Evolutionary conservation across 2,329 filamentous ascomycete species (phyloP).

Genomic region (Alternaria incomplexa): DNA sequence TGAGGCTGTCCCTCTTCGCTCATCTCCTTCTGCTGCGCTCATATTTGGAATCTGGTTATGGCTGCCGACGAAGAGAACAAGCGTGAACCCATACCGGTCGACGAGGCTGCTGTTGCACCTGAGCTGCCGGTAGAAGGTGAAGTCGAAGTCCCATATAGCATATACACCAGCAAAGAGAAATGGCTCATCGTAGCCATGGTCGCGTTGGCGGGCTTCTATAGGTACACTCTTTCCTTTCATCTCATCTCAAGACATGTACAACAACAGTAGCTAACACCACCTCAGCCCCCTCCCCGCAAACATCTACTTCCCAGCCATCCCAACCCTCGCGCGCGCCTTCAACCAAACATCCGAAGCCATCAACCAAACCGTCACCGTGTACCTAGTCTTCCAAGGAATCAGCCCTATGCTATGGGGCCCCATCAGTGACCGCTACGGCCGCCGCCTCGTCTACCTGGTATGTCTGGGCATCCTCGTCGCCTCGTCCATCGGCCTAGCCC

Average conservation of each 20-base stretch:
- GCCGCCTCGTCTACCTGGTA: conserved; percentile 59
- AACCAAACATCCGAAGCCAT: conserved; percentile 51
- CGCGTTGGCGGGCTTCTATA: conserved; percentile 39
- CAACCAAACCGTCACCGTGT: conserved; percentile 60
- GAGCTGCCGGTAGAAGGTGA: conserved; percentile 18
- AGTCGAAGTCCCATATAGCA: conserved; percentile 33
- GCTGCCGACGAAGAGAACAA: conserved; percentile 16
- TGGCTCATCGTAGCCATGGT: conserved; percentile 41
- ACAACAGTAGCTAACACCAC: neutral
- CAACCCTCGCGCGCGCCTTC: conserved; percentile 45
- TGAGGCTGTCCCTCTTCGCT: neutral
- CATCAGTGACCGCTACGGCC: conserved; percentile 58
- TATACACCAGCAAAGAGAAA: conserved; percentile 38
- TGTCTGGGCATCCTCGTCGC: conserved; percentile 42
- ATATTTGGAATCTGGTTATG: conserved; percentile 4
- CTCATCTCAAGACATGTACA: neutral
- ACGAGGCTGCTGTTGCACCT: conserved; percentile 16
- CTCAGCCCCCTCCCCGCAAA: conserved; percentile 49
- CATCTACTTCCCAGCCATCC: conserved; percentile 50
- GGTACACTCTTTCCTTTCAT: conserved; percentile 13
- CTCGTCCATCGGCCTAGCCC: conserved; percentile 44
- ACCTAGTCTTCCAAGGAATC: conserved; percentile 58
- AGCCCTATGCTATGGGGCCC: conserved; percentile 60
- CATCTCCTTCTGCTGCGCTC: neutral
- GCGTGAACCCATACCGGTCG: conserved; percentile 13